These are phyloP conservation scores for Paramarasmius palmivorus DNA, from an alignment of 1,284 basidiomycete genomes.

Conservation along the genomic window DNA sequence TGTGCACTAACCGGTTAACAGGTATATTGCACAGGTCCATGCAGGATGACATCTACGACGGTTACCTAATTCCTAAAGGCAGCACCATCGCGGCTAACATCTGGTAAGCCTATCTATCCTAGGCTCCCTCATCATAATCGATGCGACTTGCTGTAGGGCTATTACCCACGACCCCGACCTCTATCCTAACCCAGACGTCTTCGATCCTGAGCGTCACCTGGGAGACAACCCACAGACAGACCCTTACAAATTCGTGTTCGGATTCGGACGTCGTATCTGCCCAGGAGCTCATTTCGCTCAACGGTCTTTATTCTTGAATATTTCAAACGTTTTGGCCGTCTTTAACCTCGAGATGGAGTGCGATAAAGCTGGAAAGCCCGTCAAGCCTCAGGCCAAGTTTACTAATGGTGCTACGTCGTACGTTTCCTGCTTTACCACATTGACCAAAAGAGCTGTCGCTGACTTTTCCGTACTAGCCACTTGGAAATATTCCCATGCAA, in stretches of 20 bases:
- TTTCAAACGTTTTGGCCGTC: slow-evolving; percentile 35
- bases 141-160: slow-evolving; percentile 13
- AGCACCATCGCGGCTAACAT: slow-evolving; percentile 1
- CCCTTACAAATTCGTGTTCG: slow-evolving; percentile 21
- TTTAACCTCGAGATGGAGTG: slow-evolving; percentile 37
- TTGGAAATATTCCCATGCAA: too few species aligned
- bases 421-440: too few species aligned
- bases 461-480: too few species aligned
- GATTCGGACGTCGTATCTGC: slow-evolving; percentile 21
- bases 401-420: background rate
- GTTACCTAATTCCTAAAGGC: slow-evolving; percentile 8
- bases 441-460: too few species aligned
- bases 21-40: background rate
- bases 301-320: slow-evolving; percentile 33
- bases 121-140: background rate
- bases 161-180: slow-evolving; percentile 22
- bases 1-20: background rate
- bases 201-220: slow-evolving; percentile 26
- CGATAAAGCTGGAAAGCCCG: slow-evolving; percentile 20
- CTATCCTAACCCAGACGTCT: slow-evolving; percentile 24
- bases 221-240: slow-evolving; percentile 15
- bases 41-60: slow-evolving; percentile 8
- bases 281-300: slow-evolving; percentile 32
- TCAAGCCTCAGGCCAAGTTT: slow-evolving; percentile 3
- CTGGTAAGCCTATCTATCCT: background rate